Evolutionary conservation across 2,329 filamentous ascomycete genomes (phyloP), one percentile per base, ranked within the genome.

Genomic region (Hypoxylon sp.): DNA sequence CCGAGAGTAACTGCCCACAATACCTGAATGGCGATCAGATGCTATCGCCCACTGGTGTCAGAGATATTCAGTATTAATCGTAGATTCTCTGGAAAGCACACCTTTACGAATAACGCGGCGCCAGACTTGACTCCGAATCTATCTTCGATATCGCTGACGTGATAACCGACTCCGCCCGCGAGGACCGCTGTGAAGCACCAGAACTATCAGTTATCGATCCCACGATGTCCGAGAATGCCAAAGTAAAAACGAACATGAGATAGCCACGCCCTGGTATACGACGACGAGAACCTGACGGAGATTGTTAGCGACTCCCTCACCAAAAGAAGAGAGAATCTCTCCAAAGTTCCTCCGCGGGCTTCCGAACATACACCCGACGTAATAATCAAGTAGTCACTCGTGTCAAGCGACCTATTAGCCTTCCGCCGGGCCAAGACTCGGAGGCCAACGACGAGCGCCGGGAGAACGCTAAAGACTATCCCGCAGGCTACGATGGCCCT

Each of bases 1-100:
- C 67, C 57, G 20, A 77, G 71, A 28, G 71, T 73, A 20, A 73
- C 22, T 1, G 71, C 72, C 75, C 74, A 77, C 22, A 76, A 64
- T 44, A 75, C 59, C 50, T 77, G 74, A n/a, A 75, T 68, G 1
- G 70, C 56, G 3, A 71, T 59, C 19, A 70, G 56, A 69, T 70
- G 64, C 65, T 65, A 32, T 2, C 24, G 22, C 10, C 24, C 15
- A 13, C 20, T 8, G 1, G 24, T 37, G 41, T 62, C 37, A 64
- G 64, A 22, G 32, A 59, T n/a, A 30, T 20, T 8, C n/a, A 6
- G 39, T 10, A 4, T 3, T 17, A 46, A 10, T 19, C 4, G 20
- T 7, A 1, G 15, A 30, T 19, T 26, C 13, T 7, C 15, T n/a
- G 37, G 17, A 54, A 24, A 30, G 34, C 57, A 24, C 48, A 69